Evolutionary conservation across 1,139 yeast genomes (phyloP), one percentile per base, ranked within the genome.

Genomic region (Meyerozyma sp.): DNA sequence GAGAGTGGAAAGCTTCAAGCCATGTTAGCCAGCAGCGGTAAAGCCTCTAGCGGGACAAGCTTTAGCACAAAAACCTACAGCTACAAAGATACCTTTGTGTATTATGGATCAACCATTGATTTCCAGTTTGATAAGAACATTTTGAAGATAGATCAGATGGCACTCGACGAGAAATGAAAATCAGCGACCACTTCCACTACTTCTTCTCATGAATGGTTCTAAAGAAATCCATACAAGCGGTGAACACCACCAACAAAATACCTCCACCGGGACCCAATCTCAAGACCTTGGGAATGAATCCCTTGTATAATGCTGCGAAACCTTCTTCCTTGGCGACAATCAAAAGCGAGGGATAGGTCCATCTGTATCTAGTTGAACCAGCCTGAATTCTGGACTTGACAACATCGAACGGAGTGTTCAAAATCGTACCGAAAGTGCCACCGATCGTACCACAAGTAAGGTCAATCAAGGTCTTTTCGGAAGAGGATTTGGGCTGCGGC

Each of bases 181-280:
- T 21, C 23, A 21, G 23, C 8, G 23, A 21, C 6, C 23, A 16
- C 18, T 3, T 16, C 18, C 18, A 3, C 42, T 46, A 52, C 46
- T 58, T 55, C 43, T 53, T 52, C 44, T 66, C 65, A 51, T 84
- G 85, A 47, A 75, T 50, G 13, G 77, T 71, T 69, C 95, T 79
- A 74, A 93, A 93, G 73, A 90, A 88, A 63, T 91, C 96, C 95
- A 91, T 90, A 56, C 93, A 82, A 32, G 91, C 77, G 42, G 97
- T 89, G 74, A 90, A 93, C 16, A 94, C 98, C 43, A 94, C 98
- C 63, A 93, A 77, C 61, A 94, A 74, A 55, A 94, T 91, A 73
- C 98, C 98, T 63, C 98, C 99, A 60, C 98, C 98, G 48, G 98
- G 98, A 44, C 98, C 98, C 56, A 94, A 77, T 77, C 98, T 84